These are phyloP conservation scores for Nigrospora sphaerica DNA, from an alignment of 2,329 filamentous ascomycete species.

Conservation along the genomic window DNA sequence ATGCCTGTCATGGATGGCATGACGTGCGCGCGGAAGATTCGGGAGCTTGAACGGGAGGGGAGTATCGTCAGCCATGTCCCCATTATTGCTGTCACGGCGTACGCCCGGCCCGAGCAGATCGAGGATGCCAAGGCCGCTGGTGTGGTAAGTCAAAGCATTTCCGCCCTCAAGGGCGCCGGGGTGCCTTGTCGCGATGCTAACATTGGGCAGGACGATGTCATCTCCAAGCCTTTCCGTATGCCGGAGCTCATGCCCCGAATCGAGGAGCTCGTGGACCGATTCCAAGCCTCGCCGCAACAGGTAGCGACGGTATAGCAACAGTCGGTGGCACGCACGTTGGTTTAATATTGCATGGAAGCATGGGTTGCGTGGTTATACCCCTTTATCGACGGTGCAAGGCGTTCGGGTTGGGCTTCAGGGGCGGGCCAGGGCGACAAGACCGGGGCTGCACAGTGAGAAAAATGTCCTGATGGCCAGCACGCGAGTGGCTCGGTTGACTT, in stretches of 20 bases:
- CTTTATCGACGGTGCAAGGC: too few relatives aligned
- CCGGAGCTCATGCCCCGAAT: conserved; percentile 64
- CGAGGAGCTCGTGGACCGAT: conserved; percentile 39
- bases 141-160: conserved; percentile 47
- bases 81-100: conserved; percentile 78
- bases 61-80: conserved; percentile 61
- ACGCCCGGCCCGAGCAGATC: conserved; percentile 69
- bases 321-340: too few relatives aligned
- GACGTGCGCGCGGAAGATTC: conserved; percentile 63
- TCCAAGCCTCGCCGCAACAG: conserved; percentile 2
- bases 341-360: too few relatives aligned
- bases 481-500: too few relatives aligned
- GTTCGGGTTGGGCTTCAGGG: too few relatives aligned
- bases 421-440: too few relatives aligned
- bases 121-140: conserved; percentile 63
- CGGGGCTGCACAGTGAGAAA: too few relatives aligned
- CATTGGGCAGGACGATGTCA: conserved; percentile 57
- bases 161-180: not conserved
- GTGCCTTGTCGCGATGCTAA: conserved; percentile 8
- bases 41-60: conserved; percentile 57
- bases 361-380: too few relatives aligned
- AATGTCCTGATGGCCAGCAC: too few relatives aligned
- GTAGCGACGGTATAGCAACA: not conserved
- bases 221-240: conserved; percentile 75
- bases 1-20: conserved; percentile 83